phyloP scores from a whole-genome alignment of 768 basidiomycete species.

The Boletus eberwhitei region DNA sequence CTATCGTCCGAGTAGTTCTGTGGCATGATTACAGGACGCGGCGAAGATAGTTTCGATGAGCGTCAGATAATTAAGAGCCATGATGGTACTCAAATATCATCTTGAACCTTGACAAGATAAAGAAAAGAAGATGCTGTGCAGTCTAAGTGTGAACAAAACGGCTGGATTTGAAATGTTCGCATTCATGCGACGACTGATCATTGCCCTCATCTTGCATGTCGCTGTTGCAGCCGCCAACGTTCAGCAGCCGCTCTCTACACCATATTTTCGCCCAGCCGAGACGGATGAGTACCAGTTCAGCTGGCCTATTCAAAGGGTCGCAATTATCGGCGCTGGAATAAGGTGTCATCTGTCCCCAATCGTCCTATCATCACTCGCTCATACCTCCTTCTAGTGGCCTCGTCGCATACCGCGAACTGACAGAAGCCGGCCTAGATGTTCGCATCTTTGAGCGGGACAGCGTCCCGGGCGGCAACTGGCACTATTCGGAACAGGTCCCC shows the following conservation, averaged over 20 bases:
- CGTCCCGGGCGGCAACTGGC: conserved; percentile 12
- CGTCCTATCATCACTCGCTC: background rate
- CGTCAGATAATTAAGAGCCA: background rate
- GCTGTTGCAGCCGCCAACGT: background rate
- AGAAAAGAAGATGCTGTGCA: too few relatives aligned
- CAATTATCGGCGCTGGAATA: conserved; percentile 15
- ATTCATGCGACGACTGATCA: background rate
- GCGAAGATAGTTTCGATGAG: background rate
- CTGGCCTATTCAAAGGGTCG: conserved; percentile 15
- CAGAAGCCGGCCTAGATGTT: conserved; percentile 15
- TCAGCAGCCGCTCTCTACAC: background rate
- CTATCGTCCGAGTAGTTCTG: conserved; percentile 32
- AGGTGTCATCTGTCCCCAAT: background rate
- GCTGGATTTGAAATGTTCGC: too few relatives aligned
- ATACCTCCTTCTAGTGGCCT: conserved; percentile 4
- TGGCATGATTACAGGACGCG: background rate
- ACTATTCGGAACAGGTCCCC: conserved; percentile 14
- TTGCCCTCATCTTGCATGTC: background rate
- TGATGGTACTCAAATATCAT: too few relatives aligned
- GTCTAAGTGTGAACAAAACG: too few relatives aligned
- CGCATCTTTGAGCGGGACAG: conserved; percentile 16
- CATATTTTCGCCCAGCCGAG: background rate
- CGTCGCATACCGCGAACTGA: conserved; percentile 12
- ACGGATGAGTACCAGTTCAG: conserved; percentile 6
- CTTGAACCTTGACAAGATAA: too few relatives aligned